Percentiles rank a stretch among this genome's conserved stretches.
phyloP scores from a whole-genome alignment of 2,329 filamentous ascomycete genomes.

The Alternaria solani region DNA sequence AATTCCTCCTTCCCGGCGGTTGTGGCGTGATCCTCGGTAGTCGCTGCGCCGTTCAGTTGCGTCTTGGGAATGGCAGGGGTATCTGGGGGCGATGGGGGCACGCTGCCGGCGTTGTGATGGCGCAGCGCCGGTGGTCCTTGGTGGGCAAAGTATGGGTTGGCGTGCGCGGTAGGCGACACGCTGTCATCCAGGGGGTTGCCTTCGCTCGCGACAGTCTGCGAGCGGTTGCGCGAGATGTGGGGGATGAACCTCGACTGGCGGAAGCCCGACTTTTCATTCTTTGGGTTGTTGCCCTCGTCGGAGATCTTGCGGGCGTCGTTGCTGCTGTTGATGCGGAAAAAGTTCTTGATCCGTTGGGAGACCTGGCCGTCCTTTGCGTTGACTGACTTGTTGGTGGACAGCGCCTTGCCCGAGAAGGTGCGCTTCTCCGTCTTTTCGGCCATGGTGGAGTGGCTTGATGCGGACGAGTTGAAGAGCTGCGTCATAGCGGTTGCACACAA shows the following conservation, averaged over 20 bases:
- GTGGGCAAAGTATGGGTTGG: slow-evolving; percentile 97
- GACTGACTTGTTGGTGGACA: slow-evolving; percentile 58
- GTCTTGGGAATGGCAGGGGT: slow-evolving; percentile 72
- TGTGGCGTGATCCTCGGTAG: slow-evolving; percentile 70
- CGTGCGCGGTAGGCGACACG: slow-evolving; percentile 89
- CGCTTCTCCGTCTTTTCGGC: slow-evolving; percentile 59
- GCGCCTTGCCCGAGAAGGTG: slow-evolving; percentile 57
- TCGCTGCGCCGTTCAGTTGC: slow-evolving; percentile 73
- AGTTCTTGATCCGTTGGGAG: slow-evolving; percentile 72
- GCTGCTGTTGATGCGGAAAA: slow-evolving; percentile 71
- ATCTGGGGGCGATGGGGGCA: slow-evolving; percentile 90
- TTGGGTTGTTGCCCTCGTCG: slow-evolving; percentile 56
- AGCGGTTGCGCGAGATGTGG: slow-evolving; percentile 85
- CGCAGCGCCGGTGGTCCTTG: slow-evolving; percentile 92
- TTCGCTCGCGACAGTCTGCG: slow-evolving; percentile 90
- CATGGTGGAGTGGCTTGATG: slow-evolving; percentile 48
- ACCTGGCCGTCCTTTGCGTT: slow-evolving; percentile 62
- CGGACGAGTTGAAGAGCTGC: slow-evolving; percentile 54
- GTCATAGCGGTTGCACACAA: slow-evolving; percentile 45
- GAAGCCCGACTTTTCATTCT: slow-evolving; percentile 73
- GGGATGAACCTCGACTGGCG: slow-evolving; percentile 90
- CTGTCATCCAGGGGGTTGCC: slow-evolving; percentile 88
- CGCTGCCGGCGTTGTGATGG: slow-evolving; percentile 93
- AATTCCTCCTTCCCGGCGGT: slow-evolving; percentile 90
- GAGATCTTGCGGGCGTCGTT: slow-evolving; percentile 54